phyloP scores from a whole-genome alignment of 176 grass and related monocot species.

The Pontederia crassipes region DNA sequence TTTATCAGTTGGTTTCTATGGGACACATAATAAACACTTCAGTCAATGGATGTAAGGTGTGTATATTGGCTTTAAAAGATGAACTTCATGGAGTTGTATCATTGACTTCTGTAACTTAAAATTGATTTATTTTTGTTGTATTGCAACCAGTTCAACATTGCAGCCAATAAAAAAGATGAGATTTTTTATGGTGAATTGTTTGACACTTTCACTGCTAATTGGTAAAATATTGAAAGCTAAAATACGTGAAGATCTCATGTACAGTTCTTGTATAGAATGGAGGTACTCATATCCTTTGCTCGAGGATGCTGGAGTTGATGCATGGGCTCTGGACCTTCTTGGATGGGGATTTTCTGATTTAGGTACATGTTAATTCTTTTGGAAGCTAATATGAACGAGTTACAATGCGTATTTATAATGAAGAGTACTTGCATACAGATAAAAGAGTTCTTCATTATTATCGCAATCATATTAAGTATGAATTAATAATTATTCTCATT shows the following conservation, averaged over 20 bases:
- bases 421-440: neutral
- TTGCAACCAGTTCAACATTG: no score
- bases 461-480: no score
- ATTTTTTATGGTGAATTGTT: no score
- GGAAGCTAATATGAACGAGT: neutral
- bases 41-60: no score
- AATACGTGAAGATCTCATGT: slow-evolving; percentile 27
- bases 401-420: neutral
- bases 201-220: neutral
- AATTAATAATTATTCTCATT: neutral
- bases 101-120: no score
- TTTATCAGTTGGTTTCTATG: no score
- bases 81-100: no score
- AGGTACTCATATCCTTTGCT: slow-evolving; percentile 79
- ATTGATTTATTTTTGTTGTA: no score
- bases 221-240: neutral
- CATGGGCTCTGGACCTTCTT: slow-evolving; percentile 95
- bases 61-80: no score
- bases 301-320: slow-evolving; percentile 73
- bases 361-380: slow-evolving; percentile 26
- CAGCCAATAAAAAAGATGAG: no score
- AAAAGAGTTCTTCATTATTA: neutral
- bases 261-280: slow-evolving; percentile 99
- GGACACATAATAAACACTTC: no score
- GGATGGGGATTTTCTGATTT: slow-evolving; percentile 97